These are phyloP conservation scores for Alternaria triticimaculans DNA, from an alignment of 2,329 filamentous ascomycete genomes.

Conservation along the genomic window DNA sequence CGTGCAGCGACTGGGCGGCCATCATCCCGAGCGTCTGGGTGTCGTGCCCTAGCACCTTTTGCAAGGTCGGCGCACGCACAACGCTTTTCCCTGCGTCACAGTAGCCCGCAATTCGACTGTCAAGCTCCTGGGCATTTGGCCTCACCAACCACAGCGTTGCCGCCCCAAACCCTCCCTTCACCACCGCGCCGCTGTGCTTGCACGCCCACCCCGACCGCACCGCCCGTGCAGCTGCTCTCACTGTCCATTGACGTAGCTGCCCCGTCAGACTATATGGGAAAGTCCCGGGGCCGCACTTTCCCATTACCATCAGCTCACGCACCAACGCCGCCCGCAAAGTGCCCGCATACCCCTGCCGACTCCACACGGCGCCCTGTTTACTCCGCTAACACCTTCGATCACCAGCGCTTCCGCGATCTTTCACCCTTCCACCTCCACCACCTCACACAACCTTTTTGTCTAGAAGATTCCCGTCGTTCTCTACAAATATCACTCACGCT, in stretches of 20 bases:
- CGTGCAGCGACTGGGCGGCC: constrained; percentile 20
- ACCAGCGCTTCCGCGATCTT: constrained; percentile 31
- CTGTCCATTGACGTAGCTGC: constrained; percentile 10
- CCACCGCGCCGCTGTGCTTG: background rate
- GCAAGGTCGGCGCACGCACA: constrained; percentile 18
- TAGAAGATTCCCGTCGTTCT: constrained; percentile 21
- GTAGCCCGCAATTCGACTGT: background rate
- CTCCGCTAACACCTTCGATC: constrained; percentile 31
- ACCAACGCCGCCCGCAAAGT: constrained; percentile 8
- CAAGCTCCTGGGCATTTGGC: constrained; percentile 3
- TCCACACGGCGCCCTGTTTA: constrained; percentile 35
- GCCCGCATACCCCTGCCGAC: constrained; percentile 23
- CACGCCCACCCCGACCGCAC: background rate
- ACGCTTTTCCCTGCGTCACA: constrained; percentile 12
- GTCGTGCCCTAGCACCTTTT: constrained; percentile 4
- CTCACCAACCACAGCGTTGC: constrained; percentile 11
- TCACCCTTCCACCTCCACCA: constrained; percentile 15
- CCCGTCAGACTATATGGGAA: constrained; percentile 32
- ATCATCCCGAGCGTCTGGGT: constrained; percentile 24
- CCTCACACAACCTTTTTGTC: constrained; percentile 11
- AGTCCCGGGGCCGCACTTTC: constrained; percentile 14
- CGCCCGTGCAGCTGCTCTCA: constrained; percentile 1
- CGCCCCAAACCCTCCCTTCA: constrained; percentile 2
- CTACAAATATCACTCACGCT: constrained; percentile 29
- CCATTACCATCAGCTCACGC: constrained; percentile 19